Evolutionary conservation across 2,329 filamentous ascomycete species (phyloP), one percentile per base, ranked within the genome.

Genomic region (Monilinia fructigena): DNA sequence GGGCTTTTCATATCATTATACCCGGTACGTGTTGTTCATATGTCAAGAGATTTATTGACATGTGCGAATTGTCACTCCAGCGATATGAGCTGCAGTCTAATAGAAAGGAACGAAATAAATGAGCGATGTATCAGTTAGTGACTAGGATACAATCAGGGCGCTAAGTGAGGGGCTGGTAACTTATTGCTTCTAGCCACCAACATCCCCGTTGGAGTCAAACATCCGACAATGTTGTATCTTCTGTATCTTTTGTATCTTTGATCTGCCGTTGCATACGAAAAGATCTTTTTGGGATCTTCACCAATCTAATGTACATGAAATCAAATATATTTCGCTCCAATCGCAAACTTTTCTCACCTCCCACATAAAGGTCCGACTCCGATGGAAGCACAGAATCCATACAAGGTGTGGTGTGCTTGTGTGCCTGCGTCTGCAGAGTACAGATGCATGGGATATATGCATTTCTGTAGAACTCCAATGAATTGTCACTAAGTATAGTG

Each of bases 351-450:
- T 31, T 23, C 53, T 61, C 31, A 12, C 31, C 12, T 31, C 31
- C 4, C 31, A 23, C 31, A 2, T 7, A 23, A 61, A 26, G 20
- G 35, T 61, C 47, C 48, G 63, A 23, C 26, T 52, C 63, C 63
- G 55, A 12, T 47, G n/a, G 54, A 52, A 26, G 28, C 35, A 65
- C 31, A 60, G 4, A 65, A 53, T 52, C 38, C 47, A 60, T 28
- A 20, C 23, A 52, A 26, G 31, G 20, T 52, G 45, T 42, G 55
- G 35, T 65, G 55, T 65, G 63, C 63, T 65, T 60, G 35, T 35
- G 63, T 52, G 63, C 31, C 63, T 61, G 63, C 55, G n/a, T 65
- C 55, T 65, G 20, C 63, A 59, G 55, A 45, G 45, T 52, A 65
- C 35, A 65, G 31, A 52, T 65, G 55, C 55, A 60, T 60, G 47